Evolutionary conservation across 1,284 basidiomycete genomes (phyloP).

Genomic region (Ceratobasidium sp.): DNA sequence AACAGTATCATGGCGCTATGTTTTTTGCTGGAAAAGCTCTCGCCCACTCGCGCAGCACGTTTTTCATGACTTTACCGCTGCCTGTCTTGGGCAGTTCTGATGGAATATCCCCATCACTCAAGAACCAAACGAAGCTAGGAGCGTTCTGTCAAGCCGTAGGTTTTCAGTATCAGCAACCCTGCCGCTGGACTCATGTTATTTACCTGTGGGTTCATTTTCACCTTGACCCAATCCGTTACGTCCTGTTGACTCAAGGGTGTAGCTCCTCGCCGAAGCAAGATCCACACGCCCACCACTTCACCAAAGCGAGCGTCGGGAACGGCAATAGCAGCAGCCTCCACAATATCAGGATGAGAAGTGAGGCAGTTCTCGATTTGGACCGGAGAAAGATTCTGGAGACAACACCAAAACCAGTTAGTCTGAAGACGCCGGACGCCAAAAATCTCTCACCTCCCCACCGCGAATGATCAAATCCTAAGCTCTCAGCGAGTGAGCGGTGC

Average conservation of each 20-base stretch:
- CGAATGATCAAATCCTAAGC: conserved; percentile 86
- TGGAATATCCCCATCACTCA: conserved; percentile 72
- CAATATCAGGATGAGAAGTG: conserved; percentile 71
- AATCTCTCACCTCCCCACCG: conserved; percentile 75
- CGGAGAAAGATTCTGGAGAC: conserved; percentile 80
- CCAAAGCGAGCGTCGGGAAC: conserved; percentile 79
- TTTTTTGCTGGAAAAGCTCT: background rate
- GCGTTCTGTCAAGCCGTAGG: conserved; percentile 66
- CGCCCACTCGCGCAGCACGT: conserved; percentile 66
- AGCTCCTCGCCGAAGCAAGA: conserved; percentile 65
- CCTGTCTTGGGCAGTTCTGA: conserved; percentile 84
- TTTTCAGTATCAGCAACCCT: background rate
- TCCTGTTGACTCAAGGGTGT: conserved; percentile 63
- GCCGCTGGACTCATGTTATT: conserved; percentile 44
- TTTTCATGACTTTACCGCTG: conserved; percentile 90
- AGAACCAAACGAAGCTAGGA: conserved; percentile 86
- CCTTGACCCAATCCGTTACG: conserved; percentile 66
- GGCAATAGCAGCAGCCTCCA: conserved; percentile 79
- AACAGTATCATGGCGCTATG: no score
- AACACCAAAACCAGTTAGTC: background rate
- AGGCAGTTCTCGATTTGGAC: conserved; percentile 86
- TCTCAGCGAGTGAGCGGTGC: conserved; percentile 15
- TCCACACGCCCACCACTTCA: conserved; percentile 84
- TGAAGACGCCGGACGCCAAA: background rate
- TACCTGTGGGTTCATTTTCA: conserved; percentile 82